Evolutionary conservation across 352 stramenopile species (phyloP), one percentile per base, ranked within the genome.

Genomic region (Blastocystis sp.): DNA sequence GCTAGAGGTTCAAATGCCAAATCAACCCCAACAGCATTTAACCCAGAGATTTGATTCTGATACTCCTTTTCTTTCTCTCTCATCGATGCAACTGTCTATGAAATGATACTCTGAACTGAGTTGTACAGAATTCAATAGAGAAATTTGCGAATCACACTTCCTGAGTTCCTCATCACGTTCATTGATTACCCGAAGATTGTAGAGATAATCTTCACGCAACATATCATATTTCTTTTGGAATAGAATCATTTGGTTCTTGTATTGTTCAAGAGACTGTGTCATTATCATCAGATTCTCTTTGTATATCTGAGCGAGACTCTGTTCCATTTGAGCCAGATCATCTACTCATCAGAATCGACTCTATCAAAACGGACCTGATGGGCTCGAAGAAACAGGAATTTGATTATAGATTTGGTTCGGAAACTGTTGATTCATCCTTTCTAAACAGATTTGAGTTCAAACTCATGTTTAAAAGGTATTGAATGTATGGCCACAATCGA

Each of bases 151-250:
- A 43, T 83, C 71, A 37, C 51, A 83, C 71, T 83, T 83, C 9
- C 51, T 29, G 2, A 83, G 71, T 39, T 83, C 71, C n/a, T 83
- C 71, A 16, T 83, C 71, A 5, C 71, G 71, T 59, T 83, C 71
- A n/a, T 83, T 83, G n/a, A 83, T 83, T 16, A 83, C 71, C 11
- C 51, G 42, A 51, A 83, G 51, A 51, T 83, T 83, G 51, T 65
- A 83, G 21, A 65, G 46, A 52, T 83, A 83, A 49, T 83, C 71
- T 14, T 83, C 71, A 3, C 71, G 71, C 27, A 83, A 37, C 71
- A 83, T 83, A 43, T 83, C 46, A 43, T 83, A 83, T 54, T 83
- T 83, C 49, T 83, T 83, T 29, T 83, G 71, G 43, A 83, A 83
- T n/a, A 83, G n/a, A n/a, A 43, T 39, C 71, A 83, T 83, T 24